Conservation (phyloP, 2,329 filamentous ascomycete genomes). For the Thielaviopsis euricoi region DNA sequence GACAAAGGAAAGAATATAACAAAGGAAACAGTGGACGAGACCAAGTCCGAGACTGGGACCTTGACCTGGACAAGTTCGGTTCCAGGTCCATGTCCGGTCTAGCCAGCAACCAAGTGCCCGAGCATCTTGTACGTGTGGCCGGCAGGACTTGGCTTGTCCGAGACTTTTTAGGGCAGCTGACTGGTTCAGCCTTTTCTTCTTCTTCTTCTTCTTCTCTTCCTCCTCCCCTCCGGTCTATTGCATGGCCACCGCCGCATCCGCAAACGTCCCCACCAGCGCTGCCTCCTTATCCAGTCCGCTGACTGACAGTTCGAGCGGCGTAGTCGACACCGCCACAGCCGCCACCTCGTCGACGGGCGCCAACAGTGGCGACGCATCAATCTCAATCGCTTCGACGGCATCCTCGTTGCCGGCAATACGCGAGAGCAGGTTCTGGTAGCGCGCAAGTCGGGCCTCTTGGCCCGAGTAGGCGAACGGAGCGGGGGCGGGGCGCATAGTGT, state of each 20-base stretch:
- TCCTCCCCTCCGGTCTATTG: background rate
- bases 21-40: background rate
- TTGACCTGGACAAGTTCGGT: no score
- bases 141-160: no score
- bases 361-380: conserved; percentile 25
- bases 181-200: background rate
- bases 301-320: background rate
- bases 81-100: no score
- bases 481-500: conserved; percentile 22
- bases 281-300: conserved; percentile 30
- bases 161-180: background rate
- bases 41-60: no score
- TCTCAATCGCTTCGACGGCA: conserved; percentile 26
- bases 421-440: conserved; percentile 45
- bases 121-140: no score
- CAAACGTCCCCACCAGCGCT: conserved; percentile 43
- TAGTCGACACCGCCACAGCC: conserved; percentile 28
- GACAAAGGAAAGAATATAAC: background rate
- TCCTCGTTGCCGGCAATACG: conserved; percentile 35
- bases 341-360: conserved; percentile 19
- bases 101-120: no score
- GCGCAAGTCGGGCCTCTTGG: conserved; percentile 38
- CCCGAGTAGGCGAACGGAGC: conserved; percentile 32
- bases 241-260: conserved; percentile 39
- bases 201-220: background rate